Percentiles rank a stretch among this genome's conserved stretches.
These are phyloP conservation scores for Aspergillus sp. DNA, from an alignment of 2,329 filamentous ascomycete genomes.

Conservation along the genomic window DNA sequence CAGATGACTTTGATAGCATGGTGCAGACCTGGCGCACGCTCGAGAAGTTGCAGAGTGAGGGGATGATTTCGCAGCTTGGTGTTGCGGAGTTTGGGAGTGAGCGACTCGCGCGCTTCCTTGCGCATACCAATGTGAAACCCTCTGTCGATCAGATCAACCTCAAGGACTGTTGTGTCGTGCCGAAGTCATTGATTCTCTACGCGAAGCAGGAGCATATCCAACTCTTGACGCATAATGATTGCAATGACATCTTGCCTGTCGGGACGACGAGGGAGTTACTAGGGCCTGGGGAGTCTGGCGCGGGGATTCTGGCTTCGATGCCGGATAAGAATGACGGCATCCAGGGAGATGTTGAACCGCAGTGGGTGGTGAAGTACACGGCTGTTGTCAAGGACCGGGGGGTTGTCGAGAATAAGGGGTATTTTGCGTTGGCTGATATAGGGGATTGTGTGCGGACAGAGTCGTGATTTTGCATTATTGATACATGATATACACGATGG, in stretches of 20 bases:
- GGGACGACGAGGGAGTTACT: slow-evolving; percentile 81
- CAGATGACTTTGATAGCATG: slow-evolving; percentile 53
- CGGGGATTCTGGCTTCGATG: slow-evolving; percentile 64
- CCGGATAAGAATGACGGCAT: slow-evolving; percentile 50
- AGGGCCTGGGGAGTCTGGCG: slow-evolving; percentile 63
- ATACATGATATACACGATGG: slow-evolving; percentile 5
- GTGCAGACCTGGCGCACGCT: slow-evolving; percentile 63
- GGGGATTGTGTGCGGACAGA: slow-evolving; percentile 37
- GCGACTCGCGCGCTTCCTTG: slow-evolving; percentile 70
- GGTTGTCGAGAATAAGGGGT: slow-evolving; percentile 97
- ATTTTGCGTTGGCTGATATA: slow-evolving; percentile 80
- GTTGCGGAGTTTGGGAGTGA: slow-evolving; percentile 87
- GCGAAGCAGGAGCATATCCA: slow-evolving; percentile 81
- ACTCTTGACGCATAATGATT: slow-evolving; percentile 88
- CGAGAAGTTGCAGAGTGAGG: slow-evolving; percentile 65
- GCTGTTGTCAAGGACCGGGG: slow-evolving; percentile 89
- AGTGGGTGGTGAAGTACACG: slow-evolving; percentile 97
- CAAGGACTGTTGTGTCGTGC: slow-evolving; percentile 91
- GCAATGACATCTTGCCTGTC: slow-evolving; percentile 78
- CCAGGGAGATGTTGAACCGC: slow-evolving; percentile 70
- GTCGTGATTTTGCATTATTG: slow-evolving; percentile 12
- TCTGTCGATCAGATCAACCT: slow-evolving; percentile 94
- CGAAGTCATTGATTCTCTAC: slow-evolving; percentile 73
- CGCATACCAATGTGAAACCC: slow-evolving; percentile 63
- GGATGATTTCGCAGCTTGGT: slow-evolving; percentile 68